Base-by-base conservation (phyloP, 805 yeast genomes). In the Saturnispora sanitii region DNA sequence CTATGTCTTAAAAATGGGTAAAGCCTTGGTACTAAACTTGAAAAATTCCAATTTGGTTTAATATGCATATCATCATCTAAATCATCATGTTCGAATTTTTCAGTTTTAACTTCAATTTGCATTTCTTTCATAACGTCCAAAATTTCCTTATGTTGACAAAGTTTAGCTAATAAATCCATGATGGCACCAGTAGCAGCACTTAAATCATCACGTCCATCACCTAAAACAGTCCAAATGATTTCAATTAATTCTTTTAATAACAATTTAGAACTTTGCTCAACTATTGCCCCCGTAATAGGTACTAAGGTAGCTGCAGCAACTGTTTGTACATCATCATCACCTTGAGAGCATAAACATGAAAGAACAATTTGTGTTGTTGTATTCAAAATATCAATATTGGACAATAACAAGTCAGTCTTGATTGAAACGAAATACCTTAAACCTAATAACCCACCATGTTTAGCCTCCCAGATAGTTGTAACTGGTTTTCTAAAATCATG, bases 381-480 rank as follows among this genome's bases (percentile, higher is more conserved):
- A 45, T 81, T 81, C 27, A 92, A 65, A 25, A 79, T 57, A 13
- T 75, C 68, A 2, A 76, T 70, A 40, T 75, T 71, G 11, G 68
- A 59, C 25, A 80, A 66, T 18, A 90, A 64, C n/a, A 87, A 70
- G 47, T 83, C 92, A 0, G 86, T 77, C 51, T 95, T 71, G 3
- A 90, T 86, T 45, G 95, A 81, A 9, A 90, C 98, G 50, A 92
- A 79, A 60, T 92, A 92, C 39, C 95, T 69, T 39, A 92, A 66
- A 0, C 97, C 98, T 11, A 92, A 71, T 79, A 92, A 78, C 37
- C 97, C 99, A 50, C 97, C 98, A 66, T 92, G 98, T 44, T 92
- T 83, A 3, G 96, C 97, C 57, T 94, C 96, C 98, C 98, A 92
- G 41, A 87, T 72, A 3, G 42, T 40, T 9, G n/a, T n/a, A n/a